Conservation (phyloP, 139 green algal genomes). For the Axilococcus clingmanii region DNA sequence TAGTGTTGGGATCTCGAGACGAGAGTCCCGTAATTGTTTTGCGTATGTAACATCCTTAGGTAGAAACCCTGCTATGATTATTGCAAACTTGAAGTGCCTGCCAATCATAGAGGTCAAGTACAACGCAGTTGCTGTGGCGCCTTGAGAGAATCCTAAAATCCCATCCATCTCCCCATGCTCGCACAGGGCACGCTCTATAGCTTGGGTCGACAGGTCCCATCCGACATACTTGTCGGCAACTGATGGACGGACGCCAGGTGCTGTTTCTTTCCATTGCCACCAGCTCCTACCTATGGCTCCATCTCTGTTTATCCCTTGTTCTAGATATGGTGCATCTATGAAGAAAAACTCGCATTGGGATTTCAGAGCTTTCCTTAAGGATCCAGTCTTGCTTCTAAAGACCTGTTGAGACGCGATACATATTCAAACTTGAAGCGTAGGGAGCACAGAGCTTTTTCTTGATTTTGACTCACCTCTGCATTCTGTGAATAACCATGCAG, state of each 20-base stretch:
- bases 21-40: conserved; percentile 3
- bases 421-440: background rate
- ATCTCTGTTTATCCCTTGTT: background rate
- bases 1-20: conserved; percentile 15
- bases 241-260: conserved; percentile 23
- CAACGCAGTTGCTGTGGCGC: conserved; percentile 41
- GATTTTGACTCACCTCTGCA: conserved; percentile 21
- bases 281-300: conserved; percentile 14
- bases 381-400: conserved; percentile 45
- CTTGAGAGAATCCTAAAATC: conserved; percentile 51
- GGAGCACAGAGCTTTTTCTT: background rate
- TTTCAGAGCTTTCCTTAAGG: conserved; percentile 60
- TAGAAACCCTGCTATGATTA: conserved; percentile 37
- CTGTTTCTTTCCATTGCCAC: conserved; percentile 35
- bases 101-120: conserved; percentile 7
- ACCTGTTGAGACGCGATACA: conserved; percentile 21
- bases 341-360: conserved; percentile 54
- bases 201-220: conserved; percentile 14
- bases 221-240: conserved; percentile 29
- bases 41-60: conserved; percentile 33
- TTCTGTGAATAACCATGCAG: conserved; percentile 71
- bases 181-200: conserved; percentile 17
- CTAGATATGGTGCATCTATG: conserved; percentile 43
- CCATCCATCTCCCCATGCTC: conserved; percentile 24
- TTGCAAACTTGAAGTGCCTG: conserved; percentile 5